A percentile compares a stretch with the other conserved stretches of the same genome.
Evolutionary conservation across 371 early-diverging fungal species (phyloP).

Genomic region (Syncephalastrum monosporum): DNA sequence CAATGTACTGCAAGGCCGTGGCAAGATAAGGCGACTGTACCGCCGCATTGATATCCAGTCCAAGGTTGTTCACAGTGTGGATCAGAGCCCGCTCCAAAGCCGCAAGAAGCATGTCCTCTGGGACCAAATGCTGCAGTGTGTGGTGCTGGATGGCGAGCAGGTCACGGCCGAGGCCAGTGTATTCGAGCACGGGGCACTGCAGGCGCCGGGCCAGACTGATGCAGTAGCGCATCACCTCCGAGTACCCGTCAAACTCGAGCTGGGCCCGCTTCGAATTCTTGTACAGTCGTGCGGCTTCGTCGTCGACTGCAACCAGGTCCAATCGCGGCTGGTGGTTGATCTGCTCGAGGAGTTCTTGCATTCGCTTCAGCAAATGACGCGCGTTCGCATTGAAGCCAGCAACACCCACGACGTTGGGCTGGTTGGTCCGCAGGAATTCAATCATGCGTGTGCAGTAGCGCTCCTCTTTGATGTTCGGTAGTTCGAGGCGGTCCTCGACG

Average conservation of each 20-base stretch:
- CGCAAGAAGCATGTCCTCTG: constrained; percentile 64
- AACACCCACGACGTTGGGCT: constrained; percentile 81
- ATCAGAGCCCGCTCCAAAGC: constrained; percentile 86
- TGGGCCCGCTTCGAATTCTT: constrained; percentile 74
- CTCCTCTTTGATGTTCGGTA: constrained; percentile 64
- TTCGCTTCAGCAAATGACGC: constrained; percentile 67
- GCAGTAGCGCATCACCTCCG: constrained; percentile 81
- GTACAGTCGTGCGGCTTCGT: constrained; percentile 86
- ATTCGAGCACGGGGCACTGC: constrained; percentile 87
- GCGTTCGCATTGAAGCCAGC: constrained; percentile 80
- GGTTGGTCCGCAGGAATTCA: constrained; percentile 60
- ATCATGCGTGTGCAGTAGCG: constrained; percentile 52
- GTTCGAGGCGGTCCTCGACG: constrained; percentile 62
- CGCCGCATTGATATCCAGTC: constrained; percentile 89
- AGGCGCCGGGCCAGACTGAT: constrained; percentile 82
- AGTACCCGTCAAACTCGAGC: constrained; percentile 69
- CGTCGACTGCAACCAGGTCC: constrained; percentile 68
- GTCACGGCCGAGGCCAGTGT: constrained; percentile 78
- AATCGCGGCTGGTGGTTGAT: constrained; percentile 38
- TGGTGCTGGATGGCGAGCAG: constrained; percentile 73
- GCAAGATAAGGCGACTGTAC: constrained; percentile 69
- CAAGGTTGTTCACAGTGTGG: constrained; percentile 81
- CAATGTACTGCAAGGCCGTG: constrained; percentile 81
- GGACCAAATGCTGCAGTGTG: constrained; percentile 70
- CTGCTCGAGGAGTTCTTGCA: constrained; percentile 58